Conservation (phyloP, 148 eudicot genomes). For the Fagopyrum esculentum region DNA sequence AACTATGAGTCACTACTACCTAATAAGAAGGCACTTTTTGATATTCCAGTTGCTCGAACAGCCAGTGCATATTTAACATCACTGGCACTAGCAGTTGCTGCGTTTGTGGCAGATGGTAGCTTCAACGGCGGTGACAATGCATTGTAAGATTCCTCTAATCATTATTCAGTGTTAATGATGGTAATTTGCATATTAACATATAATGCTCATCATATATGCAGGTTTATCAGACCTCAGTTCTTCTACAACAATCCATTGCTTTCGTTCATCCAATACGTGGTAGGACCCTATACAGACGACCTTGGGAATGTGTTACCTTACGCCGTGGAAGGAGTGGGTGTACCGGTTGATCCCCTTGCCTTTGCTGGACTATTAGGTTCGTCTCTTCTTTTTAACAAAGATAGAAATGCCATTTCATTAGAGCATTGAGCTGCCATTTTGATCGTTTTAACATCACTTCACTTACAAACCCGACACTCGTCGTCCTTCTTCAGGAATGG, state of each 20-base stretch:
- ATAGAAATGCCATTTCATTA: no score
- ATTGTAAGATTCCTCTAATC: constrained; percentile 46
- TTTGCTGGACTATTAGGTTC: constrained; percentile 94
- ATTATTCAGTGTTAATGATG: background rate
- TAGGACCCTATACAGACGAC: constrained; percentile 88
- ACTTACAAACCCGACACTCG: no score
- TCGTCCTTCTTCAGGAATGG: constrained; percentile 51
- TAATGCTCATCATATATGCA: constrained; percentile 21
- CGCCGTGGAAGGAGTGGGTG: constrained; percentile 95
- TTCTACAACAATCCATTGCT: constrained; percentile 89
- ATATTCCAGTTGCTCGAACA: constrained; percentile 92
- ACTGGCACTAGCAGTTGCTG: constrained; percentile 65
- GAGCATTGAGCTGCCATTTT: no score
- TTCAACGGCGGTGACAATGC: constrained; percentile 99
- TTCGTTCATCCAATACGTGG: constrained; percentile 73
- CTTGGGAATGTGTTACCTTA: constrained; percentile 89
- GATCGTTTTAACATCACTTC: no score
- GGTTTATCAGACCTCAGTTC: constrained; percentile 94
- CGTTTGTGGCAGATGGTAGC: constrained; percentile 86
- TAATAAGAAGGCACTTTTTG: constrained; percentile 89
- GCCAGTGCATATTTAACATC: constrained; percentile 95
- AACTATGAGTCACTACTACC: constrained; percentile 92
- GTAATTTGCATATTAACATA: background rate
- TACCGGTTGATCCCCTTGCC: constrained; percentile 93
- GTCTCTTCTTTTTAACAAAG: constrained; percentile 10